Base-by-base conservation (phyloP, 257 asterid genomes). In the Echites panduratus region DNA sequence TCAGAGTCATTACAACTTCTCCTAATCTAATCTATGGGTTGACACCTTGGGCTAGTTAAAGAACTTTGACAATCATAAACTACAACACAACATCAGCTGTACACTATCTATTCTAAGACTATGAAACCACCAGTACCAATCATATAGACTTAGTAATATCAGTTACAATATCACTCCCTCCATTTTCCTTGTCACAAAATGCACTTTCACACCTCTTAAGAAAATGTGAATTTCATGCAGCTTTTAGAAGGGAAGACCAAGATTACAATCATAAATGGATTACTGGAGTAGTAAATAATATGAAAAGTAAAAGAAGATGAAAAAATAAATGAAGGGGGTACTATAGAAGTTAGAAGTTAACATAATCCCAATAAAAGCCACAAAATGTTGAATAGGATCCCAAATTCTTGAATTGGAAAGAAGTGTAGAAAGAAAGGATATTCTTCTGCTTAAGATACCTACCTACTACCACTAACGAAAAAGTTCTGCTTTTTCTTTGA, bases 381-480 rank as follows among this genome's bases (percentile, higher is more conserved):
- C 22, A 38, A 5, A 16, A 17, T 35, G 7, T 38, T 35, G 44
- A 63, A 16, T 38, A 48, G 20, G 69, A 19, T 19, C 49, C 27
- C 69, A 38, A 14, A 20, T 64, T 38, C 17, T 38, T 17, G 29
- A 19, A 64, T 64, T 17, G 47, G 48, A 26, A 24, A 73, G 19
- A 56, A 6, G 19, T 16, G n/a, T 26, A 53, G 19, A 73, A 19
- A 12, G 57, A 74, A 9, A 66, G 61, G 41, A 67, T 24, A 8
- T 61, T 73, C 48, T 9, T 58, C 27, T 7, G 35, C 41, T 35
- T 49, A 29, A 45, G 49, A n/a, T 58, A 68, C 41, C 76, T 92
- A 95, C 99, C 98, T 95, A 77, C 99, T 92, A 61, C 96, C 99
- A n/a, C 97, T 95, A 40, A 95, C 88, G 76, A 89, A 90, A 77